Base-by-base conservation (phyloP, 176 grass and related monocot genomes). In the Tillandsia fasciculata region DNA sequence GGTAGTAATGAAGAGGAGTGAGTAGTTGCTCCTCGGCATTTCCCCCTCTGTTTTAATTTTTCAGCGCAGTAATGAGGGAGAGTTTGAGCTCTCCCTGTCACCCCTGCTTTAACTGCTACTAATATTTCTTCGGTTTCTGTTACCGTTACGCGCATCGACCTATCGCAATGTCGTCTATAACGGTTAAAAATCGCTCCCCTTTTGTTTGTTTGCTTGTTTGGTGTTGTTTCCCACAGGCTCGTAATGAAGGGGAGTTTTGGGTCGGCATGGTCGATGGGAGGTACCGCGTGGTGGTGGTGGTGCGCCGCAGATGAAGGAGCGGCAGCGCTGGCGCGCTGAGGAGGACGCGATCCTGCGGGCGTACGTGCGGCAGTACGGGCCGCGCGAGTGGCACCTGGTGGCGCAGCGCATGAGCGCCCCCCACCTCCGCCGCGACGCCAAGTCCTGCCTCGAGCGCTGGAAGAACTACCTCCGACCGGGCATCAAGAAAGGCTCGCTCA, bases 401-500 rank as follows among this genome's bases (percentile, higher is more conserved):
- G 79, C 87, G 26, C 90, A 93, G 84, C 95, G 95, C 63, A 93
- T 99, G 89, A 99, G 90, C 65, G 87, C 71, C 1, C 63, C 77
- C 10, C 33, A 42, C 4, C 84, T 99, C 3, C 70, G 90, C 56
- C 79, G 95, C 50, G 95, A 99, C 77, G 95, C 95, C 72, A 99
- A 99, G 52, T 99, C 95, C 23, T 99, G 95, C 81, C 80, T 86
- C 0, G 95, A 99, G 80, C 76, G 95, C 17, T 99, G 95, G 95
- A 99, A 99, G 87, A 99, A 99, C 82, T 99, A 99, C 75, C 95
- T 94, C 33, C 82, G 86, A 0, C 95, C 90, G 0, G 95, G 95
- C 1, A 94, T 94, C 78, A 99, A 99, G 80, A 99, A 99, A 42
- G 95, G 95, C 0, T 90, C 90, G 1, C 87, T 99, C 49, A 80